A percentile compares a stretch with the other conserved stretches of the same genome.
These are phyloP conservation scores for Malus sylvestris DNA, from an alignment of 306 rosid species.

Conservation along the genomic window DNA sequence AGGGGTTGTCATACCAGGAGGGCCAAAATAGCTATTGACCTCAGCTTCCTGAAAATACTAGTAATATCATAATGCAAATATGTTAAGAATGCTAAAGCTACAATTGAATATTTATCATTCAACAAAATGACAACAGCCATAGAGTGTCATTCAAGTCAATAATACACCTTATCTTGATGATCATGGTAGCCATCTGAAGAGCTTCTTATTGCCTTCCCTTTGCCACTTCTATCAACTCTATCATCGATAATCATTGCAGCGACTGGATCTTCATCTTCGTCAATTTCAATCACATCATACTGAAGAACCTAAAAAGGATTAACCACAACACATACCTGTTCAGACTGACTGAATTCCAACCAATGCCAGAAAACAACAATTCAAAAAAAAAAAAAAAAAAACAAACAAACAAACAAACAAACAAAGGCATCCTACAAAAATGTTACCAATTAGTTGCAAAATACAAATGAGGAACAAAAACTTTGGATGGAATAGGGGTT, in stretches of 20 bases:
- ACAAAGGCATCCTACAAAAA: not conserved
- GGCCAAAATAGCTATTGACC: conserved; percentile 21
- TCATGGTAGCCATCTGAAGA: conserved; percentile 28
- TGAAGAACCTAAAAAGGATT: conserved; percentile 30
- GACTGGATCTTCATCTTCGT: conserved; percentile 36
- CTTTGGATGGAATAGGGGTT: not conserved
- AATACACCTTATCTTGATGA: conserved; percentile 47
- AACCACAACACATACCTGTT: not conserved
- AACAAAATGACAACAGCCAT: conserved; percentile 9
- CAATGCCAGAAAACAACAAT: not conserved
- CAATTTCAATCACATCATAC: conserved; percentile 50
- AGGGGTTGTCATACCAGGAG: conserved; percentile 24
- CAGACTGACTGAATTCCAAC: not conserved
- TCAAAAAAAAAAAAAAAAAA: not conserved
- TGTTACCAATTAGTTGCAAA: not conserved
- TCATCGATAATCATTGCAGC: conserved; percentile 38
- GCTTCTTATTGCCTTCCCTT: conserved; percentile 48
- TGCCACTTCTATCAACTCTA: conserved; percentile 25
- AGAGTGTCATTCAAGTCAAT: conserved; percentile 12
- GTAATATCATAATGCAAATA: conserved; percentile 10
- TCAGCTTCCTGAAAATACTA: conserved; percentile 31
- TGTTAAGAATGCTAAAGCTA: not conserved
- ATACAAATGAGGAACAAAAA: not conserved
- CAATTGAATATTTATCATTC: not conserved
- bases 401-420: not conserved